Evolutionary conservation across 1,284 basidiomycete species (phyloP), one percentile per base, ranked within the genome.

Genomic region (Leccinum solheimii): DNA sequence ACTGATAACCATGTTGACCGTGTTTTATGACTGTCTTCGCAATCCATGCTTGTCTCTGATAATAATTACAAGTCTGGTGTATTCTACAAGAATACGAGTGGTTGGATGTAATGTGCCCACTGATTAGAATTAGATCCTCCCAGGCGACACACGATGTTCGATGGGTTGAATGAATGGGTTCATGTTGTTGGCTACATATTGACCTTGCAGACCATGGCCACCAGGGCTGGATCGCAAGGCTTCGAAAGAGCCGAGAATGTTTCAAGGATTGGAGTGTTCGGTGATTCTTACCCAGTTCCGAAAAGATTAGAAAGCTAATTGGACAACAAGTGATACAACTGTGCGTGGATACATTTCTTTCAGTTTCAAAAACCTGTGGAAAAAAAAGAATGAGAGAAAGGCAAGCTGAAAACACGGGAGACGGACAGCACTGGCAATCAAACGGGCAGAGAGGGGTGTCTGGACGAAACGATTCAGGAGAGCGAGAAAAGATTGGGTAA

Each of bases 371-470:
- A 84, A 74, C 83, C 83, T 85, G 69, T 48, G 8, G 13, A 36
- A 50, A 14, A 8, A 8, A 8, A 51, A 23, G 57, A 36, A 38
- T 51, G 27, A 67, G 59, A 3, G 34, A 57, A 16, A 48, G 14
- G 34, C 8, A n/a, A 43, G 49, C 7, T 3, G 27, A 14, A 14
- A 32, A 50, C 55, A 34, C 45, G 34, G 32, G 50, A 57, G 30
- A 84, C 90, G 76, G 68, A 92, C 92, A 94, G 72, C 91, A 94
- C 27, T 91, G 81, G 75, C 92, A 94, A 73, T 93, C 91, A 71
- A 93, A 93, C 3, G 91, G 91, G 76, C 90, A 92, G 40, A 87
- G 72, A 2, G 87, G 80, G 0, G 89, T 90, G 71, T 89, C 89
- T 80, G 72, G 61, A 51, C 61, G 64, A 59, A 67, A 56, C 66